Percentiles rank a stretch among this genome's conserved stretches.
Conservation (phyloP, 1,284 basidiomycete genomes). For the Puccinia horiana region DNA sequence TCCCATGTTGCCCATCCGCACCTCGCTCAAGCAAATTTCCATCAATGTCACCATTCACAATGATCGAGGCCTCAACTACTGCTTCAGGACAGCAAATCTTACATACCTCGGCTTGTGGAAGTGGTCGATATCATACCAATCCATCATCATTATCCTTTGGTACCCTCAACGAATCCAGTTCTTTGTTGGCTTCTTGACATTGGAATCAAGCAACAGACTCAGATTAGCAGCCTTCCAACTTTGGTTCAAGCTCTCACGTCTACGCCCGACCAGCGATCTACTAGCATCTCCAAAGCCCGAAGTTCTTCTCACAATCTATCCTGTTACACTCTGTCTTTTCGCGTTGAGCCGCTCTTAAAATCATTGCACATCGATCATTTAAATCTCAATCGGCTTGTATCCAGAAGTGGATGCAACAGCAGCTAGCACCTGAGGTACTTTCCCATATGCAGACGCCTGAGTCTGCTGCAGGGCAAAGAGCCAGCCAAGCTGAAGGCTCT, state of each 20-base stretch:
- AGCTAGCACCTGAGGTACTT: not conserved
- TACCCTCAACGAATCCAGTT: conserved; percentile 3
- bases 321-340: conserved; percentile 36
- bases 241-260: conserved; percentile 3
- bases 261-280: conserved; percentile 44
- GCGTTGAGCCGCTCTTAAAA: conserved; percentile 25
- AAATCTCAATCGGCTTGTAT: conserved; percentile 64
- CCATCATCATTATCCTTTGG: conserved; percentile 23
- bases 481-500: not conserved
- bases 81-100: not conserved
- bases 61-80: conserved; percentile 13
- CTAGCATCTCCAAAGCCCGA: conserved; percentile 36
- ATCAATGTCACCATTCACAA: conserved; percentile 38
- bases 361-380: conserved; percentile 53
- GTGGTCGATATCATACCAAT: conserved; percentile 23
- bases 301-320: conserved; percentile 6
- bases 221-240: not conserved
- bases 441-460: not conserved
- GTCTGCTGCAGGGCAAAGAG: not conserved
- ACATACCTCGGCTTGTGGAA: not conserved
- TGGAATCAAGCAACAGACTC: not conserved
- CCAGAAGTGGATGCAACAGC: conserved; percentile 61
- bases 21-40: conserved; percentile 3
- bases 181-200: conserved; percentile 20
- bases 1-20: not conserved